These are phyloP conservation scores for Heimioporus sp. DNA, from an alignment of 768 basidiomycete species.

Conservation along the genomic window DNA sequence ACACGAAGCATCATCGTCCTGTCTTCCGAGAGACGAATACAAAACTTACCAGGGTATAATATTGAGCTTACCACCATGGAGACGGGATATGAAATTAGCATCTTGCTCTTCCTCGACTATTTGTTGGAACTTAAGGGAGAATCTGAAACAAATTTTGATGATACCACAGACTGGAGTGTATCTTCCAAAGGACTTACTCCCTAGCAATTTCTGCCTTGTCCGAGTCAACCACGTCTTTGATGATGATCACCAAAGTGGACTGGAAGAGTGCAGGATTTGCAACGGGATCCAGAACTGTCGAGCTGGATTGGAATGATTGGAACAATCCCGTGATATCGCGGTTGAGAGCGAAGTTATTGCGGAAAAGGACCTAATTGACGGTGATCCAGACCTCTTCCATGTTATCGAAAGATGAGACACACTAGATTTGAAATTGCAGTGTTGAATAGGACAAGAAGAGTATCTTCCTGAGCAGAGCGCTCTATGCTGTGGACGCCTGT, in stretches of 20 bases:
- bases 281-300: slow-evolving; percentile 54
- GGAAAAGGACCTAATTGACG: slow-evolving; percentile 51
- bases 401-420: slow-evolving; percentile 10
- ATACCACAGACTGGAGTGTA: not conserved
- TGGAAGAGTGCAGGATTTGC: slow-evolving; percentile 58
- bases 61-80: slow-evolving; percentile 51
- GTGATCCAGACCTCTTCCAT: not conserved
- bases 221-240: slow-evolving; percentile 66
- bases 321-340: slow-evolving; percentile 62
- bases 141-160: slow-evolving; percentile 32
- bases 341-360: slow-evolving; percentile 63
- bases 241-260: slow-evolving; percentile 59
- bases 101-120: slow-evolving; percentile 60
- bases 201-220: slow-evolving; percentile 56
- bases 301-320: slow-evolving; percentile 58
- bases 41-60: slow-evolving; percentile 53
- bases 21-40: not conserved
- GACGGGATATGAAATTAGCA: slow-evolving; percentile 57
- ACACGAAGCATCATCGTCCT: not conserved
- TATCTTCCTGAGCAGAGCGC: slow-evolving; percentile 61
- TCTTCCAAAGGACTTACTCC: slow-evolving; percentile 41
- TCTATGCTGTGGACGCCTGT: slow-evolving; percentile 66
- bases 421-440: slow-evolving; percentile 65
- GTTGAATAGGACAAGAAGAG: slow-evolving; percentile 62
- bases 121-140: slow-evolving; percentile 54